Conservation (phyloP, 2,329 filamentous ascomycete genomes). For the Aspergillus fructus region DNA sequence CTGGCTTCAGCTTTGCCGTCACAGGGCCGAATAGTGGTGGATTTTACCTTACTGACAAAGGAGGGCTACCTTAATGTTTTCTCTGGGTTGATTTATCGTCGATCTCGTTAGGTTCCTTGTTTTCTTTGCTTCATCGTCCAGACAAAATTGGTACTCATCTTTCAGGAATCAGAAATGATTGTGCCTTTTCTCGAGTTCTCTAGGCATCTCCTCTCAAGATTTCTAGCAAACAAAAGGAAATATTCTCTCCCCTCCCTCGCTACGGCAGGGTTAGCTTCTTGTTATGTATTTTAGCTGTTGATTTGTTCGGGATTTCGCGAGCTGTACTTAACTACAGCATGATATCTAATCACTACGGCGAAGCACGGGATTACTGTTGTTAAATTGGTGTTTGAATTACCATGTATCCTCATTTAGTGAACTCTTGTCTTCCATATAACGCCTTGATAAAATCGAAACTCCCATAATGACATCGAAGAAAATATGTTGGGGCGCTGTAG, state of each 20-base stretch:
- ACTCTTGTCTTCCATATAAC: neutral
- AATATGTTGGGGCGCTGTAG: neutral
- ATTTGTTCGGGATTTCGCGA: neutral
- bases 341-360: neutral
- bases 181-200: neutral
- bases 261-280: neutral
- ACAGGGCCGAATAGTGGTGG: conserved; percentile 35
- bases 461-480: neutral
- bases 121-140: neutral
- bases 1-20: conserved; percentile 26
- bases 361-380: neutral
- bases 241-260: conserved; percentile 1
- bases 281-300: neutral
- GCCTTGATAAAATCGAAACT: neutral
- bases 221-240: neutral
- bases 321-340: neutral
- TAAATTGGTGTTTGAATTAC: neutral
- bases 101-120: conserved; percentile 22
- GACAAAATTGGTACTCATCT: neutral
- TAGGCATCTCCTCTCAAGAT: neutral
- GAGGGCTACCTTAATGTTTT: conserved; percentile 45
- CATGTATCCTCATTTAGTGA: neutral
- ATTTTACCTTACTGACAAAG: conserved; percentile 42
- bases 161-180: neutral
- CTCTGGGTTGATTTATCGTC: conserved; percentile 35